Percentiles rank a stretch among this genome's conserved stretches.
phyloP scores from a whole-genome alignment of 768 basidiomycete genomes.

The Termitomyces titanicus region DNA sequence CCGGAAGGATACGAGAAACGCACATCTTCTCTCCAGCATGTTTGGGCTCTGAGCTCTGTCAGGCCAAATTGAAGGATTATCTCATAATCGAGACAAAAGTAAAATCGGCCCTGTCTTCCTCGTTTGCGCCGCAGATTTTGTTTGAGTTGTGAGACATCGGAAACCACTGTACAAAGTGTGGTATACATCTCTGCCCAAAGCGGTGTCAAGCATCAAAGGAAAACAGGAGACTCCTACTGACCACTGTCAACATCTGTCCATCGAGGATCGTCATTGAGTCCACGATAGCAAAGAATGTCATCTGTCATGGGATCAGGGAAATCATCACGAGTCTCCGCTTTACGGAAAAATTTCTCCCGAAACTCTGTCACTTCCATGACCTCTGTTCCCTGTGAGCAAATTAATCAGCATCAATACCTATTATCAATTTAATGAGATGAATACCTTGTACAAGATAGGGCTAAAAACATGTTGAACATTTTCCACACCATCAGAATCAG shows the following conservation, averaged over 20 bases:
- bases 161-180: conserved; percentile 8
- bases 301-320: conserved; percentile 3
- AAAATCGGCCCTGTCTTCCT: conserved; percentile 4
- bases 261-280: conserved; percentile 3
- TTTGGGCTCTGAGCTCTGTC: conserved; percentile 20
- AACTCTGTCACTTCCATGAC: conserved; percentile 14
- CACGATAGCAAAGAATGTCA: conserved; percentile 10
- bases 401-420: neutral
- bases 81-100: conserved; percentile 16
- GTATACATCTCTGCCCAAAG: conserved; percentile 7
- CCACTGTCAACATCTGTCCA: conserved; percentile 14
- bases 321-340: neutral
- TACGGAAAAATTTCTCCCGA: conserved; percentile 3
- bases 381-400: neutral
- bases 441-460: conserved; percentile 9
- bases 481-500: conserved; percentile 4
- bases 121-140: neutral
- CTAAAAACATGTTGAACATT: conserved; percentile 4
- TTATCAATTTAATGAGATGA: neutral
- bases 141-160: conserved; percentile 8
- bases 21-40: conserved; percentile 18
- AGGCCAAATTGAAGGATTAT: conserved; percentile 18
- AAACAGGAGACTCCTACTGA: neutral
- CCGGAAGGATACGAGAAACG: neutral
- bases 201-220: neutral